A percentile compares a stretch with the other conserved stretches of the same genome.
These are phyloP conservation scores for Paracoccidioides brasiliensis DNA, from an alignment of 2,329 filamentous ascomycete species.

Conservation along the genomic window DNA sequence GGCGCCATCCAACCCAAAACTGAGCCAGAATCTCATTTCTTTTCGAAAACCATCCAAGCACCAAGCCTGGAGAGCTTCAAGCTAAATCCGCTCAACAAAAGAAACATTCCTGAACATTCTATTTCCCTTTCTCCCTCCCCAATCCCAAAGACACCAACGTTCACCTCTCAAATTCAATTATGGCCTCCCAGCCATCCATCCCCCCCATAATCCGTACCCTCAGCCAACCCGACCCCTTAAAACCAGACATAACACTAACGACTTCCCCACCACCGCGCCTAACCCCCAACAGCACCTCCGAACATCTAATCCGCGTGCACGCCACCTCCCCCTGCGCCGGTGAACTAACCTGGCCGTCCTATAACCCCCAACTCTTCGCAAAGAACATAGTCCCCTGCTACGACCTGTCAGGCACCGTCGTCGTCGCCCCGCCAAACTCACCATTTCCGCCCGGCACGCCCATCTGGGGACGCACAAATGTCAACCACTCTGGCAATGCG, in stretches of 20 bases:
- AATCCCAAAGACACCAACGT: neutral
- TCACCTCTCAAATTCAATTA: neutral
- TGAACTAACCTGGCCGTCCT: conserved; percentile 30
- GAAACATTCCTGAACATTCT: neutral
- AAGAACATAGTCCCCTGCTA: conserved; percentile 26
- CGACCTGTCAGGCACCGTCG: conserved; percentile 30
- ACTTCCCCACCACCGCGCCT: conserved; percentile 11
- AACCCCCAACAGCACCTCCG: conserved; percentile 10
- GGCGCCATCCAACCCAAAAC: no score
- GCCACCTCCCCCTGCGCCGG: conserved; percentile 27
- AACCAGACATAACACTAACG: neutral
- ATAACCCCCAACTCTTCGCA: conserved; percentile 9
- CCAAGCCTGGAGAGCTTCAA: no score
- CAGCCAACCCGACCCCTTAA: conserved; percentile 1
- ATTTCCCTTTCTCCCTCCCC: neutral
- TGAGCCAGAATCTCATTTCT: no score
- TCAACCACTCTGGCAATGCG: conserved; percentile 23
- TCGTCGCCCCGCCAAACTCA: conserved; percentile 22
- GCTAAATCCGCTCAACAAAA: neutral
- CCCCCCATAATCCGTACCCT: neutral
- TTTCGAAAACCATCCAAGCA: no score
- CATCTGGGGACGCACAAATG: conserved; percentile 26
- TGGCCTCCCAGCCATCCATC: neutral
- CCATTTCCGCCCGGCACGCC: conserved; percentile 27
- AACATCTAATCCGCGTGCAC: conserved; percentile 30